Base-by-base conservation (phyloP, 2,329 filamentous ascomycete genomes). In the Hysterium pulicare region DNA sequence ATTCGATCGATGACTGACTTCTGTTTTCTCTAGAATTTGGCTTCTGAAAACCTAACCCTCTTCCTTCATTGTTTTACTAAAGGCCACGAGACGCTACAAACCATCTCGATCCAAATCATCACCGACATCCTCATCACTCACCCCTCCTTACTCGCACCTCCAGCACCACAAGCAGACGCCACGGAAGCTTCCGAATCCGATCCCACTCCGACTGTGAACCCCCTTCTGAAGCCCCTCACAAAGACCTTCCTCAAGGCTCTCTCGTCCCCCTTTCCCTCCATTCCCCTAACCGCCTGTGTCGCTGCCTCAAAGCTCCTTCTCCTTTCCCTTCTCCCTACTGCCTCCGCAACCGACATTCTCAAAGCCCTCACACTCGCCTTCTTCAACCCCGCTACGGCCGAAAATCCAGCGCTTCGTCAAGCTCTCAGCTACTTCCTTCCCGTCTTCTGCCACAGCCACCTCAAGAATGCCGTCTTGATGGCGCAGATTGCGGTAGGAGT, bases 21-120 rank as follows among this genome's bases (percentile, higher is more conserved):
- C n/a, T n/a, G n/a, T 3, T 51, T 26, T 34, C 15, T 24, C 19
- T 53, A 82, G 69, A 88, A 89, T 7, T 81, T 97, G 17, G 93
- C 93, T 0, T 85, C 91, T 61, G 90, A 95, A 64, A 97, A 98
- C 63, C 74, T 97, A 50, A 85, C 82, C 0, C 78, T 98, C 3
- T 98, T 98, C 69, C 87, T 96, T 66, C 90, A 95, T 64, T 96
- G 95, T 73, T 96, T 94, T 71, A 86, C 75, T 67, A 95, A 95
- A 71, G 93, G 93, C 1, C 90, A 96, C 59, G 83, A 93, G 8
- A 83, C 85, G 0, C 75, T 98, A 30, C 91, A 97, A 65, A 87
- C 91, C 38, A 95, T 90, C 7, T 87, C 90, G 0, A 71, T 97
- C 23, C 89, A 97, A 50, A 94, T 95, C 48, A 78, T 98, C 23